Conservation (phyloP, 1,284 basidiomycete genomes). For the Salmacisia buchloeana region DNA sequence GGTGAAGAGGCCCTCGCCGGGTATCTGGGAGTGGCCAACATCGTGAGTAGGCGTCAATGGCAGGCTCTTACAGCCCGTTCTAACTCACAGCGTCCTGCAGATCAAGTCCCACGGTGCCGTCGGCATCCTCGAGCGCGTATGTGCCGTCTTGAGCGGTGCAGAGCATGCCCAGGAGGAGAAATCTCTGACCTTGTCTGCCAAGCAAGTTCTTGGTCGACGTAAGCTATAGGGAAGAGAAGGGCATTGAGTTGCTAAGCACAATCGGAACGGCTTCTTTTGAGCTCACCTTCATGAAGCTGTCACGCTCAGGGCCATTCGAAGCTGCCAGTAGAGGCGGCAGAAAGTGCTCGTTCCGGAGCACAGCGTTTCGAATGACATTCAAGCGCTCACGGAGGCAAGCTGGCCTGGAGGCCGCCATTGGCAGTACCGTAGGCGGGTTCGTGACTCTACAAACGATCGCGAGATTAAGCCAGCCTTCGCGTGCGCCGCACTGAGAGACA, state of each 20-base stretch:
- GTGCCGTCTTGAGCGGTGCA: conserved; percentile 81
- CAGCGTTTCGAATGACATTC: conserved; percentile 34
- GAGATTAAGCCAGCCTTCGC: conserved; percentile 3
- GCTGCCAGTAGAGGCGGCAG: conserved; percentile 38
- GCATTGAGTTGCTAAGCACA: neutral
- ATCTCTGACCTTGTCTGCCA: conserved; percentile 81
- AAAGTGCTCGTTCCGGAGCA: conserved; percentile 48
- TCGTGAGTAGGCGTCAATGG: neutral
- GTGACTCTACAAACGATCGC: conserved; percentile 1
- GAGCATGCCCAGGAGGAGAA: conserved; percentile 90
- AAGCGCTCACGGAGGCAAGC: conserved; percentile 33
- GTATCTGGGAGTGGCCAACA: conserved; percentile 48
- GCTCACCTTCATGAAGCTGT: conserved; percentile 34
- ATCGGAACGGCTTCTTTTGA: neutral
- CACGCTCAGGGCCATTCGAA: conserved; percentile 13
- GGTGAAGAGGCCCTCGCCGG: conserved; percentile 92
- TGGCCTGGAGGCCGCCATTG: conserved; percentile 27
- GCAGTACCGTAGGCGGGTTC: conserved; percentile 21
- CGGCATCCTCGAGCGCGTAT: conserved; percentile 85
- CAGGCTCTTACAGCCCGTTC: neutral
- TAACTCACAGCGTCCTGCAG: conserved; percentile 69
- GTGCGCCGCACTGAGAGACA: neutral
- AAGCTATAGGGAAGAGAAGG: conserved; percentile 57
- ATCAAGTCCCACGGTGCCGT: conserved; percentile 83
- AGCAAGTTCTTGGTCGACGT: conserved; percentile 94